These are phyloP conservation scores for Penicillium cosmopolitanum DNA, from an alignment of 495 filamentous ascomycete genomes.

Conservation along the genomic window DNA sequence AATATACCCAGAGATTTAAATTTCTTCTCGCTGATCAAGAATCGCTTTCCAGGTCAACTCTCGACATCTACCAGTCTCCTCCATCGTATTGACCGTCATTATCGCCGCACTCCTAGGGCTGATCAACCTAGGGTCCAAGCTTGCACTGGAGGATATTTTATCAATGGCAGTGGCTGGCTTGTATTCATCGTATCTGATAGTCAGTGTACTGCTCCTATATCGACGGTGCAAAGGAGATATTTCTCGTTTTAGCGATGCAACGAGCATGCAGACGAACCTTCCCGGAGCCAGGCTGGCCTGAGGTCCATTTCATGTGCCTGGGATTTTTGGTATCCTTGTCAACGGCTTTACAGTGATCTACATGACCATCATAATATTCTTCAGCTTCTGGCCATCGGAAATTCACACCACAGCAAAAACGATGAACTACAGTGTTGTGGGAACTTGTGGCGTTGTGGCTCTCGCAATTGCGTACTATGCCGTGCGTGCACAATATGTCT, in stretches of 20 bases:
- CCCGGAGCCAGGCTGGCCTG: slow-evolving; percentile 7
- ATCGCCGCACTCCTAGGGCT: slow-evolving; percentile 49
- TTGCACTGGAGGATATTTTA: slow-evolving; percentile 49
- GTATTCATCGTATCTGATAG: background rate
- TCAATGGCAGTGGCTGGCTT: slow-evolving; percentile 34
- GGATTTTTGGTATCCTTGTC: slow-evolving; percentile 13
- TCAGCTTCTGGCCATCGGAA: slow-evolving; percentile 44
- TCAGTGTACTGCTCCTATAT: slow-evolving; percentile 1
- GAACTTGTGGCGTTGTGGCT: slow-evolving; percentile 35
- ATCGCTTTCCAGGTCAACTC: background rate
- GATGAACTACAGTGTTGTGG: slow-evolving; percentile 48
- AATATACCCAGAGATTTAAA: background rate
- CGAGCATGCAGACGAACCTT: slow-evolving; percentile 3
- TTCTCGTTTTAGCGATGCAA: background rate
- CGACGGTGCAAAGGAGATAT: slow-evolving; percentile 10
- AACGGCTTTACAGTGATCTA: slow-evolving; percentile 15
- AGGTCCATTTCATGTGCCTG: slow-evolving; percentile 19
- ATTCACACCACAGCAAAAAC: slow-evolving; percentile 25
- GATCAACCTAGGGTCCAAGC: slow-evolving; percentile 54
- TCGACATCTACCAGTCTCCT: background rate
- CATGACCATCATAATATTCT: slow-evolving; percentile 32
- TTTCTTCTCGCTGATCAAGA: background rate
- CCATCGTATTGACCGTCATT: slow-evolving; percentile 33
- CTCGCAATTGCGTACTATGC: slow-evolving; percentile 42
- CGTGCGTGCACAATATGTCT: slow-evolving; percentile 38